Percentiles rank a stretch among this genome's conserved stretches.
These are phyloP conservation scores for Buxus sempervirens DNA, from an alignment of 164 flowering plant genomes.

Conservation along the genomic window DNA sequence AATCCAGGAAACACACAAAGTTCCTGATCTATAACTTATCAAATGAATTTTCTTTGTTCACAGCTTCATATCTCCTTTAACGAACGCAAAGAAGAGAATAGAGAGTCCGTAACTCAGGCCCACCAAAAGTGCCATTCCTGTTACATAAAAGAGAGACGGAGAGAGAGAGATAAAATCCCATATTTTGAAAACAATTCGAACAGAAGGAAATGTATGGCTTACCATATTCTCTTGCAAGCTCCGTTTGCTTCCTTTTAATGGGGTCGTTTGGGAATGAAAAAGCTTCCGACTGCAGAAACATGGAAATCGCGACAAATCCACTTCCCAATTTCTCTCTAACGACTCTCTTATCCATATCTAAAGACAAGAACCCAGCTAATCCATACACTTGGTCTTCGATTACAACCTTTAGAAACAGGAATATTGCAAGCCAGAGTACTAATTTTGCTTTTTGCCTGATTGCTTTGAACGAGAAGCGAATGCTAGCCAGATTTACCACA, in stretches of 20 bases:
- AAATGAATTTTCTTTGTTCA: too few species aligned
- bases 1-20: too few species aligned
- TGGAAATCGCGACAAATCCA: constrained; percentile 56
- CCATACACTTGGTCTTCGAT: constrained; percentile 34
- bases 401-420: constrained; percentile 54
- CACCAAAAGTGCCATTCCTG: constrained; percentile 55
- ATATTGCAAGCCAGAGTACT: constrained; percentile 41
- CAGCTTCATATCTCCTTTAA: constrained; percentile 33
- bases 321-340: constrained; percentile 78
- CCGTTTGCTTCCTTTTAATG: constrained; percentile 10
- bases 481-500: constrained; percentile 36
- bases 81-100: constrained; percentile 39
- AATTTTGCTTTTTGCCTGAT: constrained; percentile 25
- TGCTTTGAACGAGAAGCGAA: constrained; percentile 6
- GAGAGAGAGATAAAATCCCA: background rate
- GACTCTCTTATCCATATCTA: constrained; percentile 54
- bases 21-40: too few species aligned
- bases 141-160: background rate
- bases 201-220: constrained; percentile 9
- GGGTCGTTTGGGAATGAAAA: constrained; percentile 6
- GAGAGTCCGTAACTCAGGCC: constrained; percentile 45
- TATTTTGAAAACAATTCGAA: background rate
- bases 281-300: constrained; percentile 48
- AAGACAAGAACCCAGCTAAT: constrained; percentile 48
- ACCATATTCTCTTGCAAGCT: constrained; percentile 30